Base-by-base conservation (phyloP, 225 moss, liverwort and hornwort genomes). In the Antitrichia curtipendula region DNA sequence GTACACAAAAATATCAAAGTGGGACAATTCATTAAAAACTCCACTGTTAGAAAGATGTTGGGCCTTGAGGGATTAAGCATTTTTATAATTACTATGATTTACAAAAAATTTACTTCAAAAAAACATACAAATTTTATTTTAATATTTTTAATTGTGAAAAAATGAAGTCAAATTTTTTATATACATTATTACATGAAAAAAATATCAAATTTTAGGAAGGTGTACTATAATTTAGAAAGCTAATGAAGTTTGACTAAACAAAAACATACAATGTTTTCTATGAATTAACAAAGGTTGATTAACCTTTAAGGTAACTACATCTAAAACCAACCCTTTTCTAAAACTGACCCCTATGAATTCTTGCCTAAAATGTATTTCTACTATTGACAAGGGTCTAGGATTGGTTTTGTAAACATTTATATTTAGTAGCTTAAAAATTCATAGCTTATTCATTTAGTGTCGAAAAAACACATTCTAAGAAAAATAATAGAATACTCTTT, bases 401-500 rank as follows among this genome's bases (percentile, higher is more conserved):
- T 25, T 2, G 1, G 2, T 41, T 24, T 41, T 8, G 1, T 0
- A 40, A 40, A 40, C 13, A 14, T 1, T 8, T 25, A 24, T 23
- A 13, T 24, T 24, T 18, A 12, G 2, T 4, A 4, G 1, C 4
- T 23, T 14, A 5, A 70, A 70, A 41, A 25, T 41, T 40, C 3
- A 41, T 66, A 22, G 19, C 12, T 68, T n/a, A 23, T 12, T 20
- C 13, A 68, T 38, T 68, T 2, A 23, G 3, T 68, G 7, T 68
- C 21, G 2, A 68, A 13, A 68, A 68, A 21, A 34, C 19, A 22
- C 3, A 12, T n/a, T 38, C 3, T 7, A 4, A 22, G 3, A 20
- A 0, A 12, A 66, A n/a, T 1, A 12, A 4, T 66, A 22, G 21
- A n/a, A 22, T n/a, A 2, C 0, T 6, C 6, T 11, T 65, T 65